phyloP scores from a whole-genome alignment of 75 land plant genomes.

The Picea sitchensis region DNA sequence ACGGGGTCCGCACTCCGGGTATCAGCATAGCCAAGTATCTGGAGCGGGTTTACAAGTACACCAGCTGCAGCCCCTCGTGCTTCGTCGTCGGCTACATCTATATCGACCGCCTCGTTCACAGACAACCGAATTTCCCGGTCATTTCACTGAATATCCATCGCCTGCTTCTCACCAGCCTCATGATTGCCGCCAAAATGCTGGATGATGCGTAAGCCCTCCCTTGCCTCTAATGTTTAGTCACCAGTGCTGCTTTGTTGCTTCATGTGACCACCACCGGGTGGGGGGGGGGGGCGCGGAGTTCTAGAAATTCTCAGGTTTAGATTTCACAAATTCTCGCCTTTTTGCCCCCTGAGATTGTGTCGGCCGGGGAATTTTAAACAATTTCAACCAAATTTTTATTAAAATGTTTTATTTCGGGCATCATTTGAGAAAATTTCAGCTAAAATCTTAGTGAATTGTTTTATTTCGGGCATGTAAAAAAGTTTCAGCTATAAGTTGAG shows the following conservation, averaged over 20 bases:
- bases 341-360: no score
- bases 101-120: conserved; percentile 47
- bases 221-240: no score
- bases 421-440: neutral
- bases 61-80: conserved; percentile 74
- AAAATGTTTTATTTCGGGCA: no score
- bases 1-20: conserved; percentile 62
- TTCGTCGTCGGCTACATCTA: conserved; percentile 76
- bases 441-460: neutral
- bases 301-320: neutral
- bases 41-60: conserved; percentile 81
- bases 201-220: conserved; percentile 67
- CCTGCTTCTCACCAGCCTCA: conserved; percentile 61
- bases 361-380: neutral
- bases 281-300: neutral
- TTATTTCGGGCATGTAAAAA: neutral
- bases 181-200: conserved; percentile 86
- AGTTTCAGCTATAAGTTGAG: no score
- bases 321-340: neutral
- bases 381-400: no score
- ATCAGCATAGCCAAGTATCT: conserved; percentile 71
- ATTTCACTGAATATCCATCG: conserved; percentile 80
- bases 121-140: conserved; percentile 61
- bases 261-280: neutral
- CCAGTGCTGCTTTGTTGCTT: neutral